phyloP scores from a whole-genome alignment of 1,284 basidiomycete species.

The Golubevia sp. region DNA sequence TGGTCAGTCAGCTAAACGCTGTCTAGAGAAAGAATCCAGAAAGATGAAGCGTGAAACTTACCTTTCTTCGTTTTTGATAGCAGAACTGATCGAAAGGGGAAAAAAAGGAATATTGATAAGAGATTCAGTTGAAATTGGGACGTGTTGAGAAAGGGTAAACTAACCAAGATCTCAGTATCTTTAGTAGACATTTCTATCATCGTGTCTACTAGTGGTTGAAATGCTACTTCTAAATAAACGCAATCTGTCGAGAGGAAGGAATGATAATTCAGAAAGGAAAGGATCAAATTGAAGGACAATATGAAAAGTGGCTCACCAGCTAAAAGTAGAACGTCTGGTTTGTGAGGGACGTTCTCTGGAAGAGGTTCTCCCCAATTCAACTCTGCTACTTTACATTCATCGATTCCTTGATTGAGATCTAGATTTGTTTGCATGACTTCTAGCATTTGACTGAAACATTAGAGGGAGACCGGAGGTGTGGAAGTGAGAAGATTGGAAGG shows the following conservation, averaged over 20 bases:
- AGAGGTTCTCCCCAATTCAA: constrained; percentile 72
- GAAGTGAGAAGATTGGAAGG: too few species aligned
- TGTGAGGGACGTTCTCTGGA: constrained; percentile 55
- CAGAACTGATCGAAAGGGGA: constrained; percentile 5
- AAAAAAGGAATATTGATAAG: constrained; percentile 1
- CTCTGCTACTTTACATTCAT: constrained; percentile 69
- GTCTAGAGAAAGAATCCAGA: too few species aligned
- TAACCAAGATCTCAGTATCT: constrained; percentile 64
- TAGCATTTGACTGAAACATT: constrained; percentile 69
- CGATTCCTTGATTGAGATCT: constrained; percentile 66
- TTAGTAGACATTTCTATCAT: constrained; percentile 69
- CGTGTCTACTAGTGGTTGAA: constrained; percentile 82
- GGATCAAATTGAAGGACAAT: too few species aligned
- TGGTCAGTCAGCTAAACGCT: too few species aligned
- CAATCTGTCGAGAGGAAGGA: constrained; percentile 82
- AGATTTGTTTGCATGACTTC: constrained; percentile 77
- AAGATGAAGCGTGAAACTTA: too few species aligned
- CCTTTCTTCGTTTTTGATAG: constrained; percentile 3
- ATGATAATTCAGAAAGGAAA: too few species aligned
- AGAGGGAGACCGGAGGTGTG: too few species aligned
- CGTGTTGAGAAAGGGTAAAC: neutral
- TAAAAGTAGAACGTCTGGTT: constrained; percentile 67
- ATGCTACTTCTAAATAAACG: constrained; percentile 87
- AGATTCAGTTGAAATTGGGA: constrained; percentile 3
- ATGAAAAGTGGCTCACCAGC: constrained; percentile 12